phyloP scores from a whole-genome alignment of 192 early-diverging fungal species.

The Podila verticillata region DNA sequence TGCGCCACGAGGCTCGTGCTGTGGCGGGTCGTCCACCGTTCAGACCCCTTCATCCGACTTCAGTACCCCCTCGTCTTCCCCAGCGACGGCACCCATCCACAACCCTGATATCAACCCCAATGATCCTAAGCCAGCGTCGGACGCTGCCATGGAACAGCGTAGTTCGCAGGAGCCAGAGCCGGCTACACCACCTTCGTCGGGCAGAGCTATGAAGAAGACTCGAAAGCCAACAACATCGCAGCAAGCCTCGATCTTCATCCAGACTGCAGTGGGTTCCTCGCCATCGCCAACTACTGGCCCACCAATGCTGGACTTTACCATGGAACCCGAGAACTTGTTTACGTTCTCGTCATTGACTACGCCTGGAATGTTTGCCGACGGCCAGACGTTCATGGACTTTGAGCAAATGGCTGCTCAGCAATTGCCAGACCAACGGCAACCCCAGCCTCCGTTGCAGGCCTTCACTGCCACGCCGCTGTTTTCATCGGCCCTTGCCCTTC shows the following conservation, averaged over 20 bases:
- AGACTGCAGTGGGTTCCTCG: background rate
- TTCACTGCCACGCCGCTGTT: slow-evolving; percentile 30
- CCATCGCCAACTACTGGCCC: slow-evolving; percentile 1
- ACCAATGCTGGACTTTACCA: background rate
- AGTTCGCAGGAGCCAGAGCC: slow-evolving; percentile 1
- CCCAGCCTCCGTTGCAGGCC: background rate
- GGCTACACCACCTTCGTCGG: background rate
- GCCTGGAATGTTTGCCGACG: slow-evolving; percentile 43
- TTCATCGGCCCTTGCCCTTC: slow-evolving; percentile 35
- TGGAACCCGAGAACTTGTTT: slow-evolving; percentile 6
- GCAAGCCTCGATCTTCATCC: slow-evolving; percentile 28
- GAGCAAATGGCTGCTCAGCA: slow-evolving; percentile 14
- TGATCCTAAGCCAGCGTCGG: background rate
- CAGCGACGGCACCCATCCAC: slow-evolving; percentile 7
- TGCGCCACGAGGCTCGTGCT: slow-evolving; percentile 17
- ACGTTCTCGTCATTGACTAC: slow-evolving; percentile 35
- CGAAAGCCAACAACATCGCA: slow-evolving; percentile 30
- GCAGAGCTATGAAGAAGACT: slow-evolving; percentile 27
- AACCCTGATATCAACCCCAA: slow-evolving; percentile 7
- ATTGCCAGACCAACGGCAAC: slow-evolving; percentile 2
- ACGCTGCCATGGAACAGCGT: background rate
- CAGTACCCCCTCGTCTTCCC: slow-evolving; percentile 25
- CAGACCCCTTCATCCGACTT: slow-evolving; percentile 14
- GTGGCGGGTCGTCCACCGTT: background rate
- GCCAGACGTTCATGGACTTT: slow-evolving; percentile 40